Conservation (phyloP, 192 early-diverging fungal species). For the Coemansia sp. region DNA sequence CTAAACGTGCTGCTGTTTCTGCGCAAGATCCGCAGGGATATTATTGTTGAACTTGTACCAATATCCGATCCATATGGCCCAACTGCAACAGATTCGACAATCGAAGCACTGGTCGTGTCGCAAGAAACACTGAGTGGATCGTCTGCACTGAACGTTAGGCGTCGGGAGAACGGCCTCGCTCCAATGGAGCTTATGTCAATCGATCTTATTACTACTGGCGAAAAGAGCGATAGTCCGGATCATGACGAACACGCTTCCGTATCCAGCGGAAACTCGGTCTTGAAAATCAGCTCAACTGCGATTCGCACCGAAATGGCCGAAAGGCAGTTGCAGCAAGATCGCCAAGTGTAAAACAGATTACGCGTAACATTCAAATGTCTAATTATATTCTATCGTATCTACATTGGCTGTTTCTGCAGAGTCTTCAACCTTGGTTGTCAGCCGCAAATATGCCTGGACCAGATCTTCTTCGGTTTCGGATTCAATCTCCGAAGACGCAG, state of each 20-base stretch:
- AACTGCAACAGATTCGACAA: slow-evolving; percentile 64
- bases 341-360: background rate
- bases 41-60: slow-evolving; percentile 58
- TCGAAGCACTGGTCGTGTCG: slow-evolving; percentile 81
- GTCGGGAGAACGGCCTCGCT: slow-evolving; percentile 54
- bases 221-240: slow-evolving; percentile 24
- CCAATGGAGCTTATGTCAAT: slow-evolving; percentile 68
- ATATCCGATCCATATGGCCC: slow-evolving; percentile 87
- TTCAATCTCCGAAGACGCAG: background rate
- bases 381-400: background rate
- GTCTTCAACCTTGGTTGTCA: background rate
- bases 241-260: slow-evolving; percentile 9
- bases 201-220: slow-evolving; percentile 54
- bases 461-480: slow-evolving; percentile 8
- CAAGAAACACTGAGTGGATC: slow-evolving; percentile 78
- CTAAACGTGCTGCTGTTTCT: slow-evolving; percentile 63
- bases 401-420: background rate
- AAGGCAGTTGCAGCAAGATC: slow-evolving; percentile 13
- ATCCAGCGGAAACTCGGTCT: slow-evolving; percentile 46
- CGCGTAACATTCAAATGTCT: background rate
- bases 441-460: slow-evolving; percentile 27
- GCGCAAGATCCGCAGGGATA: slow-evolving; percentile 41
- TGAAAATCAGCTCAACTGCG: slow-evolving; percentile 79
- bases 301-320: slow-evolving; percentile 57
- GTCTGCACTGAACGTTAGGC: slow-evolving; percentile 70